Percentiles rank a stretch among this genome's conserved stretches.
Conservation (phyloP, 2,329 filamentous ascomycete species). For the Aspergillus aculeatus region DNA sequence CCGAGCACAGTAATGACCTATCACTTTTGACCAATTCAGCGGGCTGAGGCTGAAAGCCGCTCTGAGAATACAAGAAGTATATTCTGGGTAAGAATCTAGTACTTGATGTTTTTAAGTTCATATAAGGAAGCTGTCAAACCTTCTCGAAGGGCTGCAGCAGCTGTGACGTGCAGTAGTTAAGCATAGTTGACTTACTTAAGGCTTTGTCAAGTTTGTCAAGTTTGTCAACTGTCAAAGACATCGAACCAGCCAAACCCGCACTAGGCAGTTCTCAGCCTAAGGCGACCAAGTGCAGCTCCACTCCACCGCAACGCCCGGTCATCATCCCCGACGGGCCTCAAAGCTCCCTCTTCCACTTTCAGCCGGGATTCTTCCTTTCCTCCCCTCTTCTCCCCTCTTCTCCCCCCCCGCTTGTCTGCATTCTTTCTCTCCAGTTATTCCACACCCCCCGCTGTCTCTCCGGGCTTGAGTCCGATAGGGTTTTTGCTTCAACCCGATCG, state of each 20-base stretch:
- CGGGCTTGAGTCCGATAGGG: not conserved
- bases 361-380: not conserved
- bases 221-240: not conserved
- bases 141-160: too few species aligned
- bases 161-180: not conserved
- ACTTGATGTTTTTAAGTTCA: not conserved
- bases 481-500: conserved; percentile 2
- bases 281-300: conserved; percentile 9
- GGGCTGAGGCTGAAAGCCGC: too few species aligned
- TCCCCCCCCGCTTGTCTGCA: not conserved
- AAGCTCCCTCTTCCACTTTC: conserved; percentile 11
- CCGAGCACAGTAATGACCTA: too few species aligned
- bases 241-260: conserved; percentile 2
- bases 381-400: not conserved
- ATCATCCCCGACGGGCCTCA: conserved; percentile 12
- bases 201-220: not conserved
- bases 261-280: conserved; percentile 10
- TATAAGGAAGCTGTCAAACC: not conserved
- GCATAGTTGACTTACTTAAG: not conserved
- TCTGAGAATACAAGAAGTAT: too few species aligned
- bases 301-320: conserved; percentile 13
- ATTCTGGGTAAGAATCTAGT: too few species aligned
- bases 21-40: too few species aligned
- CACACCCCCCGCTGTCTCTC: not conserved
- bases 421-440: conserved; percentile 1